Evolutionary conservation across 2,329 filamentous ascomycete genomes (phyloP).

Genomic region (Tolypocladium inflatum): DNA sequence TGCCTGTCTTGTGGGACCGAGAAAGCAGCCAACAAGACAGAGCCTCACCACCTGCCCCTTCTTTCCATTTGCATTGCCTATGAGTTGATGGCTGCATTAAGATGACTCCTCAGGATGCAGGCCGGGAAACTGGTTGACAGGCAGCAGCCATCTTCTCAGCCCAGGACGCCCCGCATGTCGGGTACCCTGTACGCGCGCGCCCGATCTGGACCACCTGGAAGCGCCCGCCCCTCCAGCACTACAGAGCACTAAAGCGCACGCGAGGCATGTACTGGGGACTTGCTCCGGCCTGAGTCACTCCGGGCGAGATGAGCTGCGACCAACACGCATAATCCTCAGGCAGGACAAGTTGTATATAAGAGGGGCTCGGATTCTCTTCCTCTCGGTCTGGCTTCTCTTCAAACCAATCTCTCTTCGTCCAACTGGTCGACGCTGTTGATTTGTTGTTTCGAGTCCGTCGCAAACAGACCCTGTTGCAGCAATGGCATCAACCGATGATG

Average conservation of each 20-base stretch:
- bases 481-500: slow-evolving; percentile 6
- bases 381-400: not conserved
- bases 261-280: not conserved
- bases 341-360: not conserved
- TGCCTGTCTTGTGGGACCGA: too few relatives aligned
- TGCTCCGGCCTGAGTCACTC: not conserved
- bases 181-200: not conserved
- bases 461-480: too few relatives aligned
- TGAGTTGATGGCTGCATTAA: not conserved
- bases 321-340: not conserved
- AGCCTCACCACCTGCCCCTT: not conserved
- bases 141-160: not conserved
- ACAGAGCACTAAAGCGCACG: not conserved
- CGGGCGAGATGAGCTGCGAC: not conserved
- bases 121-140: too few relatives aligned
- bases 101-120: not conserved
- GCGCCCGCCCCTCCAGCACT: not conserved
- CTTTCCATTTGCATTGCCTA: too few relatives aligned
- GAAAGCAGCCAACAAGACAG: not conserved
- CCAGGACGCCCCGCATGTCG: not conserved
- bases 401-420: not conserved
- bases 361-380: not conserved
- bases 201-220: not conserved
- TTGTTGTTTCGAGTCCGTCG: not conserved
- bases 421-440: not conserved